Base-by-base conservation (phyloP, 2,329 filamentous ascomycete species). In the Aspergillus sp. region DNA sequence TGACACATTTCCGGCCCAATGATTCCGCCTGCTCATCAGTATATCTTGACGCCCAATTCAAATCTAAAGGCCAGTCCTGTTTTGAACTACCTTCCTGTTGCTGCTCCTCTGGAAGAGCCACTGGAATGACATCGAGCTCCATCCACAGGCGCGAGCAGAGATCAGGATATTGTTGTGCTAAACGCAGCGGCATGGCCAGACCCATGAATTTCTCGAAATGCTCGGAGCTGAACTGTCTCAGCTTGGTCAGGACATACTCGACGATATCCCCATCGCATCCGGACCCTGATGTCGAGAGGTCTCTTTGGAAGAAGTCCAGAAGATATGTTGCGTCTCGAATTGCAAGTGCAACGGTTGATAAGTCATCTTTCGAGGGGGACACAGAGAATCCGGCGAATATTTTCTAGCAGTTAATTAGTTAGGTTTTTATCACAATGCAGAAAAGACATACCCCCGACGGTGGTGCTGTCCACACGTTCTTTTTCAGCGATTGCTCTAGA, bases 1-100 rank as follows among this genome's bases (percentile, higher is more conserved):
- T 78, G 51, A 89, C 76, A 62, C 84, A 88, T 70, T 89, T 90
- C 51, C 87, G 76, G 1, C 83, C 83, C 78, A 90, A 85, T 0
- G 83, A 86, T 61, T 91, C 87, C 1, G 87, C 86, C 63, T 89
- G 82, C 62, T 93, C 87, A 57, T 90, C 87, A 4, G 89, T 75
- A n/a, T 75, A 70, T 60, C 81, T 80, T 32, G 69, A 64, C 41
- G 75, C 70, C 73, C 77, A 79, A 51, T 48, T 42, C 9, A 47
- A 49, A 42, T 28, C 51, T 43, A 57, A 67, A 55, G 62, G 41
- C 69, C 51, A 44, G 7, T 50, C 49, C 39, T 52, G 49, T 7
- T 46, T 7, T 41, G 36, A 41, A 19, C 19, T 19, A 19, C 19
- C 19, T 19, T 19, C 2, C 7, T 51, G 49, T 4, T 48, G 12